Base-by-base conservation (phyloP, 768 basidiomycete genomes). In the Russula foetens region DNA sequence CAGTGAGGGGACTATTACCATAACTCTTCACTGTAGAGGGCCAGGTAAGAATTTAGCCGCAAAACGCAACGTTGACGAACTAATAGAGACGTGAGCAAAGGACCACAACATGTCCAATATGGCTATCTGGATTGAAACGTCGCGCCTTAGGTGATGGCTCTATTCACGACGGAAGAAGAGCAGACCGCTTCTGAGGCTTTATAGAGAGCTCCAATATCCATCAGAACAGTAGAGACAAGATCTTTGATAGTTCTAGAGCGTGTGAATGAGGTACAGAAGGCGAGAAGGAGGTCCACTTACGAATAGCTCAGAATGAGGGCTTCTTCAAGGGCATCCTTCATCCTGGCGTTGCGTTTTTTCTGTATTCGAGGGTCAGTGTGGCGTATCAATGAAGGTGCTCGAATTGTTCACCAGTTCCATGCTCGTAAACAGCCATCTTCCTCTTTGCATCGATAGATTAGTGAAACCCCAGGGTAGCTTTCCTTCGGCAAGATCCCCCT, bases 271-370 rank as follows among this genome's bases (percentile, higher is more conserved):
- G 49, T 23, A 60, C n/a, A 56, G 24, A 4, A 23, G 48, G 7
- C 11, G 7, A 28, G 65, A 38, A 9, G 31, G 12, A 4, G 38
- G 21, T 46, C 21, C 21, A 66, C 76, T 14, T 59, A 86, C 88
- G 84, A 86, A 63, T 92, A 85, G 68, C 94, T 95, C 52, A 98
- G 76, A 43, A 92, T 80, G 54, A 97, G 73, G 0, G 90, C 84
- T 71, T 98, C 96, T 59, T 94, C 86, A n/a, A 96, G 74, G 0
- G 92, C 86, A 69, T 96, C 92, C 66, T 86, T 88, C 84, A 97
- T 90, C 48, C 92, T 76, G 0, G 90, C 84, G 69, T 94, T 95
- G 74, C 90, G 77, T 68, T 93, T 92, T 71, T 90, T 89, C 92
- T 94, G 58, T 4, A 46, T 15, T 29, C 38, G 14, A 3, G 23